Conservation (phyloP, 202 grass and related monocot species). For the Setaria viridis region DNA sequence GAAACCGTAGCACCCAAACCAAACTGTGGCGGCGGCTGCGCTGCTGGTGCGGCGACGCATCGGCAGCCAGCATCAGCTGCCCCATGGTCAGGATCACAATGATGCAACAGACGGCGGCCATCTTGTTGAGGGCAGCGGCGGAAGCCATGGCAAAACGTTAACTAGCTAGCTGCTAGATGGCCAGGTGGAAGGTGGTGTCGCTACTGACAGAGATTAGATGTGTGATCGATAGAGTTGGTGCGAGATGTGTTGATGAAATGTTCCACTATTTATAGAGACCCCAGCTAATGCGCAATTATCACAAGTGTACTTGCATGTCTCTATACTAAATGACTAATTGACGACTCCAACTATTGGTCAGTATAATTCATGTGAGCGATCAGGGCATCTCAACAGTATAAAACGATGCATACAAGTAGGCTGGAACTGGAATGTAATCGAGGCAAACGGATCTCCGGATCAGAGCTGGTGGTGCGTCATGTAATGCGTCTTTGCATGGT, state of each 20-base stretch:
- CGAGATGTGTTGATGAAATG: background rate
- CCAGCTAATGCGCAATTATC: background rate
- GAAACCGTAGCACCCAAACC: too few species aligned
- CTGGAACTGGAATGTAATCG: background rate
- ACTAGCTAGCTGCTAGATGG: background rate
- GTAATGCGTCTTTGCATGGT: background rate
- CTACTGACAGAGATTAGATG: background rate
- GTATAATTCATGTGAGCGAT: background rate
- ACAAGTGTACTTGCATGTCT: background rate
- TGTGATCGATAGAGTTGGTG: background rate
- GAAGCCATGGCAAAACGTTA: background rate
- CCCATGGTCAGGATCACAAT: background rate
- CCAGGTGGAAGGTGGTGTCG: background rate
- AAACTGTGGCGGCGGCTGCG: background rate
- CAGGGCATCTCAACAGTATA: background rate
- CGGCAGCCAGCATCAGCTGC: background rate
- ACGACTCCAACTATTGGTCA: background rate
- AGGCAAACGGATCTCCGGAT: background rate
- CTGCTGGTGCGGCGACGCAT: background rate
- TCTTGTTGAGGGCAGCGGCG: background rate
- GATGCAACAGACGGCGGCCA: background rate
- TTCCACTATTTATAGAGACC: background rate
- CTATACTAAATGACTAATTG: background rate
- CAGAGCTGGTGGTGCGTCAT: background rate
- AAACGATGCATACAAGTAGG: background rate